These are phyloP conservation scores for Ambrosiella xylebori DNA, from an alignment of 2,329 filamentous ascomycete species.

Conservation along the genomic window DNA sequence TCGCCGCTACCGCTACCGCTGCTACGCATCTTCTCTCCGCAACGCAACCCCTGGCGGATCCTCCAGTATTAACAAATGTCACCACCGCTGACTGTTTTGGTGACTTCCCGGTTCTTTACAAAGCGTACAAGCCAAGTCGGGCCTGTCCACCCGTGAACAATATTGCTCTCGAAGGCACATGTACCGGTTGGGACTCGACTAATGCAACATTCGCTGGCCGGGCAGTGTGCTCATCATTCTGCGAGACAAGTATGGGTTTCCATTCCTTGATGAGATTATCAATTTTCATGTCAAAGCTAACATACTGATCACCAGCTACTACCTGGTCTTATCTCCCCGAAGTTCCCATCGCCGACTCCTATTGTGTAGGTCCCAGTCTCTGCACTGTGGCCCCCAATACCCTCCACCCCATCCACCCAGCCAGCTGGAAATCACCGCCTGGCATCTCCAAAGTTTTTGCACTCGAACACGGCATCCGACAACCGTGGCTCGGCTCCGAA, in stretches of 20 bases:
- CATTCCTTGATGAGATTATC: background rate
- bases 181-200: background rate
- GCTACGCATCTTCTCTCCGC: no score
- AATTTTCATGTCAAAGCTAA: background rate
- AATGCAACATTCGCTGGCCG: background rate
- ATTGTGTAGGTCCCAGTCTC: constrained; percentile 4
- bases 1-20: background rate
- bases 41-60: no score
- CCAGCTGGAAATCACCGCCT: constrained; percentile 6
- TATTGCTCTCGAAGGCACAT: constrained; percentile 3
- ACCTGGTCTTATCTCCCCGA: constrained; percentile 10
- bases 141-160: constrained; percentile 5
- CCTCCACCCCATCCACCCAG: background rate
- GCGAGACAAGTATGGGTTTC: constrained; percentile 1
- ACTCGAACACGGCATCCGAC: background rate
- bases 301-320: background rate
- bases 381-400: background rate
- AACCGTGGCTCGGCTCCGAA: constrained; percentile 7
- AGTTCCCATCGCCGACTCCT: constrained; percentile 5
- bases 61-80: background rate
- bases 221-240: constrained; percentile 6
- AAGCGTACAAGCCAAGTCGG: background rate
- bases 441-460: constrained; percentile 7
- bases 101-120: background rate
- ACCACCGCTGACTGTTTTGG: background rate